A percentile compares a stretch with the other conserved stretches of the same genome.
Conservation (phyloP, 2,329 filamentous ascomycete species). For the Dichotomopilus funicola region DNA sequence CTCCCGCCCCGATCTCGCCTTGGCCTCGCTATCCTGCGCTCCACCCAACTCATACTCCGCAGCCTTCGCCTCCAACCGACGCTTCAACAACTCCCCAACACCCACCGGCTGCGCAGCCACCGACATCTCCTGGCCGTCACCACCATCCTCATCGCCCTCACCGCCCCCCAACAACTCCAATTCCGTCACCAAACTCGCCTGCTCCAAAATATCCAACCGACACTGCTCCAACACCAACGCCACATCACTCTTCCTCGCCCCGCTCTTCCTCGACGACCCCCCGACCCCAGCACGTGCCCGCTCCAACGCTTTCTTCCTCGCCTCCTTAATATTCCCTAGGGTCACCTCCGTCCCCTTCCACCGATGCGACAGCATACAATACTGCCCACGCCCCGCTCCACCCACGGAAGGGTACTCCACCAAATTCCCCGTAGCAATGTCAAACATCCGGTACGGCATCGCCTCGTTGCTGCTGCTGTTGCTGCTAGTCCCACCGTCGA, state of each 20-base stretch:
- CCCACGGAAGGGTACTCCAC: conserved; percentile 25
- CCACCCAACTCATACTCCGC: conserved; percentile 5
- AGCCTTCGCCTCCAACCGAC: neutral
- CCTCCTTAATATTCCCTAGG: conserved; percentile 25
- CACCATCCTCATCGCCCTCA: neutral
- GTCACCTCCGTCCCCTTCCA: conserved; percentile 31
- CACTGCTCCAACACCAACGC: conserved; percentile 15
- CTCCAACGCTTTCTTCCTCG: conserved; percentile 16
- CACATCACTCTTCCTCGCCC: conserved; percentile 9
- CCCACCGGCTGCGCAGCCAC: neutral
- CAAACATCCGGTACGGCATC: conserved; percentile 29
- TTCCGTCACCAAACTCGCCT: conserved; percentile 10
- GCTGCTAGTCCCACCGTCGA: neutral
- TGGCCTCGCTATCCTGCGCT: conserved; percentile 7
- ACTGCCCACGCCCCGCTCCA: conserved; percentile 22
- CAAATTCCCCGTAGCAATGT: conserved; percentile 29
- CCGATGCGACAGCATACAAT: conserved; percentile 32
- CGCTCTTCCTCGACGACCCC: neutral
- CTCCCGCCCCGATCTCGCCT: conserved; percentile 6
- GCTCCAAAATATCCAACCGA: conserved; percentile 14
- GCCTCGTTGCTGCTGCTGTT: neutral
- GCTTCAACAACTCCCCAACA: conserved; percentile 7
- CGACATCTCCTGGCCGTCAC: neutral
- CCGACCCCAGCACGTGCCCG: neutral
- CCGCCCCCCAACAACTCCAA: neutral